Evolutionary conservation across 2,329 filamentous ascomycete genomes (phyloP).

Genomic region (Aspergillus versicolor): DNA sequence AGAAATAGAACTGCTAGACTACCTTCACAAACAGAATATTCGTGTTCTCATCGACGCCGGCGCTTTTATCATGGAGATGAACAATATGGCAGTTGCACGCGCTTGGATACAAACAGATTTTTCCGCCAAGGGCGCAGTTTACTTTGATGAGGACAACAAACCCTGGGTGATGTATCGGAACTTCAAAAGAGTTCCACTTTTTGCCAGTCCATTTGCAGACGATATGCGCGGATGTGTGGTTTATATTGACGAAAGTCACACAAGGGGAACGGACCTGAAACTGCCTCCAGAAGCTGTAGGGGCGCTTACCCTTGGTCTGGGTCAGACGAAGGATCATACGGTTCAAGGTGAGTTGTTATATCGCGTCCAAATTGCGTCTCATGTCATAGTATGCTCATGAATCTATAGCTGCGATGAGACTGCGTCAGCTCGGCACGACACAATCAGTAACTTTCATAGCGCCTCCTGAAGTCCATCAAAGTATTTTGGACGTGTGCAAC

Average conservation of each 20-base stretch:
- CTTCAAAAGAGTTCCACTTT: slow-evolving; percentile 43
- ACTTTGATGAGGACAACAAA: slow-evolving; percentile 51
- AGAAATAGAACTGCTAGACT: slow-evolving; percentile 47
- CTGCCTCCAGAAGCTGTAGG: slow-evolving; percentile 50
- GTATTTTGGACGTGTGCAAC: slow-evolving; percentile 52
- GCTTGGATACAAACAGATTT: slow-evolving; percentile 53
- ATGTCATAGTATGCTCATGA: neutral
- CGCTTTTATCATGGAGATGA: slow-evolving; percentile 63
- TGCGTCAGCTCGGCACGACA: slow-evolving; percentile 58
- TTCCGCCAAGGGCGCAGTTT: slow-evolving; percentile 53
- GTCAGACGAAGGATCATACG: slow-evolving; percentile 60
- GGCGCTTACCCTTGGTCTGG: slow-evolving; percentile 57
- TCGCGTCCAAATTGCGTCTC: neutral
- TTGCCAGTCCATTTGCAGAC: slow-evolving; percentile 56
- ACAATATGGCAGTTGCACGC: slow-evolving; percentile 51
- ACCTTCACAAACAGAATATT: slow-evolving; percentile 41
- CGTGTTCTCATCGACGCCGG: slow-evolving; percentile 64
- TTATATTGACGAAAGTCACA: slow-evolving; percentile 63
- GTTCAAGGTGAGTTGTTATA: slow-evolving; percentile 53
- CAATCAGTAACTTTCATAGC: slow-evolving; percentile 57
- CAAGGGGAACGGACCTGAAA: slow-evolving; percentile 60
- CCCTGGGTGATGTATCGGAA: slow-evolving; percentile 47
- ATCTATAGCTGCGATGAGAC: slow-evolving; percentile 60
- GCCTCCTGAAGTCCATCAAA: slow-evolving; percentile 62
- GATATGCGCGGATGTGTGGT: slow-evolving; percentile 55